Evolutionary conservation across 148 eudicot genomes (phyloP), one percentile per base, ranked within the genome.

Genomic region (Heliosperma pusillum): DNA sequence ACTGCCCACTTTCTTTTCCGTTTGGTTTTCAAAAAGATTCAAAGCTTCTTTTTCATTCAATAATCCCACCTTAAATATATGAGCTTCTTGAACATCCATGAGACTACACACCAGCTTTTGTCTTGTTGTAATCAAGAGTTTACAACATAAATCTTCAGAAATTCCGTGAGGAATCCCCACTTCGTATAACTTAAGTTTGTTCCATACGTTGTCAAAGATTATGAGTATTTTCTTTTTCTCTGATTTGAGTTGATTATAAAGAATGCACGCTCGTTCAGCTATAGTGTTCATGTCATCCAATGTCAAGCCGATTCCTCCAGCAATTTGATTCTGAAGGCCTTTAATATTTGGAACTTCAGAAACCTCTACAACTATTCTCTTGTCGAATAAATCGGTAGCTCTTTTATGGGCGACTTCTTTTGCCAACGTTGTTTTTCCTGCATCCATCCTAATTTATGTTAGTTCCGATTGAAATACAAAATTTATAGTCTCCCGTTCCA

Each of bases 251-350:
- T 7, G 10, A 30, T 55, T 2, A 15, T 53, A 33, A 2, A 74
- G 4, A 4, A 0, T 5, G 6, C 1, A 1, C 2, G 68, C 22
- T 1, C 56, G 21, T 3, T 29, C n/a, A 1, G 15, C 33, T 22
- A 10, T 3, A 60, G 1, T 40, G 9, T 22, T 6, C 20, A 29
- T 1, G 33, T 15, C 25, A 2, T 12, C 6, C 15, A 42, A 42
- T 0, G 26, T 12, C 8, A 19, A 3, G 0, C 13, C 20, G 66
- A 75, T 52, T 21, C 17, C 9, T 69, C 33, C 77, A 0, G 69
- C 77, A 0, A 75, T 66, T 22, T 75, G 45, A 66, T 75, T 36
- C 36, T 75, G 72, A 56, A 75, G 66, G 33, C 50, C n/a, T 66
- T 30, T 20, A n/a, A 25, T 53, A 22, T 75, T 75, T 15, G 78